Evolutionary conservation across 805 yeast genomes (phyloP), one percentile per base, ranked within the genome.

Genomic region (Saccharomycopsis javanensis): DNA sequence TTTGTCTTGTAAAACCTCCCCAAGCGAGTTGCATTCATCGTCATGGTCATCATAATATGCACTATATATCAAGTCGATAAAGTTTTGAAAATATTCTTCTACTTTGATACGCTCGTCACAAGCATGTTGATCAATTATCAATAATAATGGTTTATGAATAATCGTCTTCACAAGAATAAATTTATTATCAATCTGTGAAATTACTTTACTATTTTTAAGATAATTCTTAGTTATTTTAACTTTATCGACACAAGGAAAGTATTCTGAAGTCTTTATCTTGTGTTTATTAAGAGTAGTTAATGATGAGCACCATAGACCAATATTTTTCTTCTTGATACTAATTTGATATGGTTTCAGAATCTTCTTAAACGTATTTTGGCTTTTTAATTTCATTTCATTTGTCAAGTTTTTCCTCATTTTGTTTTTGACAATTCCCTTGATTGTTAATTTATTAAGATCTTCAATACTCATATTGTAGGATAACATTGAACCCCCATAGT

Each of bases 91-190:
- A 11, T 76, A 63, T 1, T 59, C 54, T 63, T 89, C 96, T 1
- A 85, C 77, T 51, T 73, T 72, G 0, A 86, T 73, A 56, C 96
- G 68, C 65, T 89, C 96, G 68, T 86, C 95, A 55, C 85, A 80
- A 0, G 96, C 96, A 71, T 89, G 96, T 64, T 88, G 96, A 65
- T 89, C 96, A 4, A 86, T 64, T 0, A 80, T 69, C 20, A 79
- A 67, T 15, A 80, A 62, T 0, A 64, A 50, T 6, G 60, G 59
- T 34, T 33, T 33, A 25, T 48, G 5, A 3, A 28, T 30, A 7
- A n/a, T 51, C 25, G 65, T 42, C 25, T 67, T 71, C 1, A 78
- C 67, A 4, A 88, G 69, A 7, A 89, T 80, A 64, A 87, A 87
- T 65, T 84, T 86, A 3, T 68, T 64, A 51, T 82, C 88, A 2